Base-by-base conservation (phyloP, 192 early-diverging fungal species). In the Haplosporangium gracile region DNA sequence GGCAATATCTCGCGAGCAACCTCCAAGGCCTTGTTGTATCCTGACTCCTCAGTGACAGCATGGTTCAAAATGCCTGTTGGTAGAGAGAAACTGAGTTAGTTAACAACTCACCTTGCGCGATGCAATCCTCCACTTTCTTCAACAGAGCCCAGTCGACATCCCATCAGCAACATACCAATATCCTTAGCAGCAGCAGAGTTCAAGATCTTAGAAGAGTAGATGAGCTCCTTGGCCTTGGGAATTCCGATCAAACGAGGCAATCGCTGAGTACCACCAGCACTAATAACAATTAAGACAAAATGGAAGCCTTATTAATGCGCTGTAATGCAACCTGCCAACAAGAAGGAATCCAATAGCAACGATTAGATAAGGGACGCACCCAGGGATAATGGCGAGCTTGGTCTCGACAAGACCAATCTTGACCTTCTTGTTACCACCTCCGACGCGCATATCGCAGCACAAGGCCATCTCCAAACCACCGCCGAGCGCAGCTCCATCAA, bases 221-320 rank as follows among this genome's bases (percentile, higher is more conserved):
- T 96, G 13, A 99, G 91, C 68, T 98, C 97, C 89, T 99, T 99
- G 2, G 98, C 96, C 55, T 93, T 94, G 18, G 96, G 90, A 36
- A 91, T 74, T 7, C 98, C 98, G 75, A 99, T 96, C 68, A 99
- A 85, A 36, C 96, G 91, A 42, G 97, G 93, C 51, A 99, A 90
- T 36, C 97, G 93, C 88, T 98, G 96, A 11, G 98, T 99, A 42
- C 98, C 98, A 34, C 98, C 98, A 55, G 98, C 97, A 45, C 95
- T 95, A n/a, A 39, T 26, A 32, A 0, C 13, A 29, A 72, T 49
- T 32, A n/a, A 15, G 29, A 43, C 6, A 20, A 22, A 70, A 57
- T 29, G 20, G 10, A 15, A 5, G 26, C 29, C 43, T 32, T 45
- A 24, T 89, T 42, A 75, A 71, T 39, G 45, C 18, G 60, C 34